Percentiles rank a stretch among this genome's conserved stretches.
These are phyloP conservation scores for Termitomyces heimii DNA, from an alignment of 768 basidiomycete species.

Conservation along the genomic window DNA sequence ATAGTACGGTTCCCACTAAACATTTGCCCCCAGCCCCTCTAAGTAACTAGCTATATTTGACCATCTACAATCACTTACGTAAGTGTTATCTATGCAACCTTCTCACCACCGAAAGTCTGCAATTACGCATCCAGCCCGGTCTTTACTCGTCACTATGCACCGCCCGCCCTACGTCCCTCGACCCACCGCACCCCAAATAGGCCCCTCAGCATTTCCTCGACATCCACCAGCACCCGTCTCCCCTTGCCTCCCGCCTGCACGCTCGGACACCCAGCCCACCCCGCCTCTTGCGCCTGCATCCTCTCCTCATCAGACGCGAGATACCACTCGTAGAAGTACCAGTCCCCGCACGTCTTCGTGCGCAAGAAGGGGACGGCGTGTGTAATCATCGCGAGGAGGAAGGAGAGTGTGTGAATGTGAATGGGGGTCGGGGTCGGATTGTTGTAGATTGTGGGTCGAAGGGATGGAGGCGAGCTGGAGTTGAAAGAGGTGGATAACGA, in stretches of 20 bases:
- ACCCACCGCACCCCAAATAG: conserved; percentile 15
- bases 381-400: conserved; percentile 1
- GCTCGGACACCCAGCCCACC: conserved; percentile 3
- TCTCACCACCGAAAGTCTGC: no score
- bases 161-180: conserved; percentile 3
- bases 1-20: no score
- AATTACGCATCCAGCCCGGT: no score
- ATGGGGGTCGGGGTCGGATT: no score
- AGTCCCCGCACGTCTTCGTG: conserved; percentile 29
- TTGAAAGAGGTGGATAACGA: neutral
- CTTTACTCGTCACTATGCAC: neutral
- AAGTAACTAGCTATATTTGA: no score
- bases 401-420: neutral
- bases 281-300: conserved; percentile 15
- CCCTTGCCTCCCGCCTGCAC: neutral
- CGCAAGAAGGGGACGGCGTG: neutral
- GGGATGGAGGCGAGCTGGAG: no score
- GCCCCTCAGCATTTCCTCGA: conserved; percentile 10
- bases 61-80: no score
- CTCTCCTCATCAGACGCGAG: conserved; percentile 23
- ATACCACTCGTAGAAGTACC: conserved; percentile 50
- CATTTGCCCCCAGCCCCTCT: no score
- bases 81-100: no score
- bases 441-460: neutral
- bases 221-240: neutral